Percentiles rank a stretch among this genome's conserved stretches.
phyloP scores from a whole-genome alignment of 805 yeast genomes.

The Clavispora phyllophila region DNA sequence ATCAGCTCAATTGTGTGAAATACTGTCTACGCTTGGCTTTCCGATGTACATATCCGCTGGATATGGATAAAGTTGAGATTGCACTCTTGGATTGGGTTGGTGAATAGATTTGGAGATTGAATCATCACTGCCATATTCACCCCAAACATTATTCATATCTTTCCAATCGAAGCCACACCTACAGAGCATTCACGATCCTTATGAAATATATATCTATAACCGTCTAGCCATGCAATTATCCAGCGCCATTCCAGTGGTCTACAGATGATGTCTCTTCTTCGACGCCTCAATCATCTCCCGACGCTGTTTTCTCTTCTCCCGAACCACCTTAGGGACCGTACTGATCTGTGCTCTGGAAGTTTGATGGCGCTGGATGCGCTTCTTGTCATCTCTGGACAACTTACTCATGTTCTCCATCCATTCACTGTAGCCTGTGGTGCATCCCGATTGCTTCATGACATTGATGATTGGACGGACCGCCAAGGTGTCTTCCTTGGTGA shows the following conservation, averaged over 20 bases:
- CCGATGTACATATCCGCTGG: no score
- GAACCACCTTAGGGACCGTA: conserved; percentile 72
- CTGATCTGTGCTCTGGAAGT: conserved; percentile 69
- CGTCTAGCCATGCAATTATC: background rate
- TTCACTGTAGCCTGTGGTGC: conserved; percentile 52
- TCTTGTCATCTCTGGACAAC: conserved; percentile 58
- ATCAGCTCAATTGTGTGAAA: no score
- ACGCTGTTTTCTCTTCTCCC: conserved; percentile 57
- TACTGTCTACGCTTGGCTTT: no score
- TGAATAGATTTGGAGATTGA: no score
- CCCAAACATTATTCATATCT: no score
- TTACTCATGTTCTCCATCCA: conserved; percentile 81
- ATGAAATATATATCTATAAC: conserved; percentile 23
- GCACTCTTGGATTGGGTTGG: no score
- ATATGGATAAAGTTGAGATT: no score
- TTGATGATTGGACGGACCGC: conserved; percentile 80
- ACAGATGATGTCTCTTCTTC: conserved; percentile 41
- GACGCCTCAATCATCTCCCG: conserved; percentile 73
- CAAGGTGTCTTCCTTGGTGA: conserved; percentile 80
- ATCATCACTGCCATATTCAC: no score
- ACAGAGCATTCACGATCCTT: background rate
- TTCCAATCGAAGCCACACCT: no score
- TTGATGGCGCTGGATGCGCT: conserved; percentile 51
- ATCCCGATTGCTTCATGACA: conserved; percentile 93
- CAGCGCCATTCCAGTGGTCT: background rate